Evolutionary conservation across 83 land plant species (phyloP), one percentile per base, ranked within the genome.

Genomic region (Thuja plicata): DNA sequence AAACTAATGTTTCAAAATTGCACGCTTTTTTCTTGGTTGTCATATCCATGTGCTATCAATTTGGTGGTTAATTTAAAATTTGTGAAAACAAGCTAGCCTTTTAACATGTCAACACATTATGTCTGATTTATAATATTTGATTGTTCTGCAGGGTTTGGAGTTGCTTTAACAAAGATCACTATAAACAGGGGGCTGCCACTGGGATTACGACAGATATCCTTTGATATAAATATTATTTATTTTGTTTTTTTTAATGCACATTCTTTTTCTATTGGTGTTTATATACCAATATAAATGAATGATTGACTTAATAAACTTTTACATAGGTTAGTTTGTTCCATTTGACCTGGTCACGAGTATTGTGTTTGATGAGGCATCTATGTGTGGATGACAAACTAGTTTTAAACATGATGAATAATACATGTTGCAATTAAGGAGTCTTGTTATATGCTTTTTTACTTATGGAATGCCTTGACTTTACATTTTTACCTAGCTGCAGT

Each of bases 181-280:
- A 92, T 93, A 43, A 96, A 96, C 90, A 94, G 94, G 91, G 97
- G 92, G 38, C 88, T 96, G 15, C 94, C 92, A 7, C 87, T 93
- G 54, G 99, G 99, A 79, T 87, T 98, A 87, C 97, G 99, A 13
- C 99, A 98, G 88, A 98, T 98, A 98, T 98, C 99, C 99, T 95
- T 87, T 24, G 12, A 27, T 48, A 16, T 45, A 9, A 21, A 46
- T 79, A 77, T 60, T 86, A 60, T 79, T 70, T 38, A 19, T 73
- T 91, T 41, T 87, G 52, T 0, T 74, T 5, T 76, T 0, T 5
- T 30, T 76, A 6, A 21, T 43, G 32, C 27, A 87, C 21, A 10
- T 13, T 37, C 45, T 24, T 76, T 87, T 21, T 76, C 66, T 27
- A 38, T 10, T 43, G 84, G 24, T 70, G 76, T 76, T 87, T 38